Percentiles rank a stretch among this genome's conserved stretches.
Conservation (phyloP, 805 yeast species). For the Myxozyma vanderwaltii region DNA sequence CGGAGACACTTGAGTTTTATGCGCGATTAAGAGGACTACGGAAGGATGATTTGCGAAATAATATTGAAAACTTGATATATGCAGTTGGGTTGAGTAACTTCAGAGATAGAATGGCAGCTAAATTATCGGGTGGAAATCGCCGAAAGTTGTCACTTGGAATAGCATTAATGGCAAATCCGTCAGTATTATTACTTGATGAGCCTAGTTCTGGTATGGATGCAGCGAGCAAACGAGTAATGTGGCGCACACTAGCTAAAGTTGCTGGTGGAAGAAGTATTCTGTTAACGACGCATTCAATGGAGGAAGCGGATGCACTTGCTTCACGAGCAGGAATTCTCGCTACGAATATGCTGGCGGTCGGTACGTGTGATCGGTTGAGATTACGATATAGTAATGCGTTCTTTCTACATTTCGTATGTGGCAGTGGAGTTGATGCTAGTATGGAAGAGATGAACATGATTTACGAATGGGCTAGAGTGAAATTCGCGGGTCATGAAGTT, state of each 20-base stretch:
- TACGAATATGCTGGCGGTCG: conserved; percentile 40
- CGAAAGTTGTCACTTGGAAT: conserved; percentile 43
- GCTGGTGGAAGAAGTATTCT: conserved; percentile 41
- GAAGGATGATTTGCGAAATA: conserved; percentile 30
- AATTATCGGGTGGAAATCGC: conserved; percentile 44
- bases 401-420: conserved; percentile 39
- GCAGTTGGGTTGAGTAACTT: conserved; percentile 43
- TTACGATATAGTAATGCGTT: conserved; percentile 37
- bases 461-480: conserved; percentile 33
- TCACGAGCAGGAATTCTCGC: conserved; percentile 43
- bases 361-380: conserved; percentile 38
- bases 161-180: conserved; percentile 43
- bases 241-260: conserved; percentile 41
- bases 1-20: conserved; percentile 40
- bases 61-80: conserved; percentile 39
- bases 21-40: conserved; percentile 41
- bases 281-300: conserved; percentile 45
- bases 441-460: conserved; percentile 14
- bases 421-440: conserved; percentile 5
- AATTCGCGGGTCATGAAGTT: conserved; percentile 18
- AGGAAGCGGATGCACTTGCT: conserved; percentile 45
- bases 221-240: conserved; percentile 45
- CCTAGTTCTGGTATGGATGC: conserved; percentile 48
- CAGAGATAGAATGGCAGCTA: conserved; percentile 39
- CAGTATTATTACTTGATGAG: conserved; percentile 43